phyloP scores from a whole-genome alignment of 2,329 filamentous ascomycete genomes.

The Stagonosporopsis vannaccii region DNA sequence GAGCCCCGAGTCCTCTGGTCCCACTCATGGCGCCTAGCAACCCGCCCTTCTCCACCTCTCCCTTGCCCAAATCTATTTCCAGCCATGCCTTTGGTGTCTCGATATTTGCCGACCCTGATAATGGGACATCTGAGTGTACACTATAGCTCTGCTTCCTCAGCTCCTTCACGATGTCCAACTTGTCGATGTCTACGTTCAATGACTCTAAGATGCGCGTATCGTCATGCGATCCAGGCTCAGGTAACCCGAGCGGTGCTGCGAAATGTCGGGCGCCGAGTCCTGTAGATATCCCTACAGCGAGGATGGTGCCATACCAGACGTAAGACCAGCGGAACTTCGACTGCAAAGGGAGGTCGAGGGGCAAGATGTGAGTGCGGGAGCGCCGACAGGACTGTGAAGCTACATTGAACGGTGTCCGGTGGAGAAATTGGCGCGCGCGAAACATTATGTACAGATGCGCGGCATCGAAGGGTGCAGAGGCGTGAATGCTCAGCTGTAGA shows the following conservation, averaged over 20 bases:
- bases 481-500: slow-evolving; percentile 5
- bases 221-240: slow-evolving; percentile 36
- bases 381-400: slow-evolving; percentile 3
- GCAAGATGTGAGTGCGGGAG: neutral
- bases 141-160: slow-evolving; percentile 40
- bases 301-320: slow-evolving; percentile 42
- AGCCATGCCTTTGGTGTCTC: slow-evolving; percentile 39
- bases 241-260: slow-evolving; percentile 34
- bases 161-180: slow-evolving; percentile 42
- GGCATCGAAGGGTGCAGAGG: slow-evolving; percentile 4
- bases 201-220: slow-evolving; percentile 39
- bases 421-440: slow-evolving; percentile 26
- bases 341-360: slow-evolving; percentile 26
- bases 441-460: slow-evolving; percentile 28
- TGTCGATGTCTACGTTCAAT: slow-evolving; percentile 37
- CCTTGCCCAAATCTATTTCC: slow-evolving; percentile 40
- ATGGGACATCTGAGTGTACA: slow-evolving; percentile 32
- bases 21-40: slow-evolving; percentile 46
- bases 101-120: slow-evolving; percentile 24
- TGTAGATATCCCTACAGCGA: slow-evolving; percentile 33
- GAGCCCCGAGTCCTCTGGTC: slow-evolving; percentile 53
- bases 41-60: slow-evolving; percentile 28
- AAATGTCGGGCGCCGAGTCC: slow-evolving; percentile 38
- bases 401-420: slow-evolving; percentile 14
- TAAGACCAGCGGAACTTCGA: slow-evolving; percentile 39